These are phyloP conservation scores for Citrus unshiu DNA, from an alignment of 345 rosid genomes.

Conservation along the genomic window DNA sequence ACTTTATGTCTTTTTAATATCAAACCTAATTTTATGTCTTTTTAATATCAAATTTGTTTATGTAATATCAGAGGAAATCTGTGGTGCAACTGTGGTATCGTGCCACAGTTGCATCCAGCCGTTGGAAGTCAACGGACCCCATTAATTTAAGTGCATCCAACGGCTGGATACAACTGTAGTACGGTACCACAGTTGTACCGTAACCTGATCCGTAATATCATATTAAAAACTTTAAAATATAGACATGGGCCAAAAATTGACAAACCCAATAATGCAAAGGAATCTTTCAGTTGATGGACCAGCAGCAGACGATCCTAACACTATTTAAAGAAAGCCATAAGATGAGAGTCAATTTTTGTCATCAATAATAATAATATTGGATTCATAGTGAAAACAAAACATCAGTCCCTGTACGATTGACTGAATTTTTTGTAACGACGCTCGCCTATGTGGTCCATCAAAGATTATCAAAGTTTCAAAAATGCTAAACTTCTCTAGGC, in stretches of 20 bases:
- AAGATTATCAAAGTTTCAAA: neutral
- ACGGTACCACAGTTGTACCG: fast-evolving
- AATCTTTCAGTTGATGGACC: neutral
- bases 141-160: fast-evolving
- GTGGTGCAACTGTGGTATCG: fast-evolving
- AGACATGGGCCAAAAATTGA: too few relatives aligned
- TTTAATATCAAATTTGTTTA: too few relatives aligned
- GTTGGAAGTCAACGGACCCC: fast-evolving
- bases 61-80: too few relatives aligned
- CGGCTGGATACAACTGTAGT: fast-evolving
- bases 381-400: too few relatives aligned
- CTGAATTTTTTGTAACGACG: too few relatives aligned
- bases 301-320: neutral
- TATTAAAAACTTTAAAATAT: too few relatives aligned
- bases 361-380: neutral
- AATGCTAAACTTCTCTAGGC: neutral
- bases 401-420: too few relatives aligned
- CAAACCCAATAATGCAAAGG: neutral
- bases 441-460: too few relatives aligned
- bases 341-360: neutral
- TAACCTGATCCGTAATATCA: fast-evolving
- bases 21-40: too few relatives aligned
- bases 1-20: too few relatives aligned
- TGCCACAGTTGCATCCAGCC: fast-evolving
- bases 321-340: neutral